phyloP scores from a whole-genome alignment of 495 filamentous ascomycete genomes.

The Penicillium mononematosum region DNA sequence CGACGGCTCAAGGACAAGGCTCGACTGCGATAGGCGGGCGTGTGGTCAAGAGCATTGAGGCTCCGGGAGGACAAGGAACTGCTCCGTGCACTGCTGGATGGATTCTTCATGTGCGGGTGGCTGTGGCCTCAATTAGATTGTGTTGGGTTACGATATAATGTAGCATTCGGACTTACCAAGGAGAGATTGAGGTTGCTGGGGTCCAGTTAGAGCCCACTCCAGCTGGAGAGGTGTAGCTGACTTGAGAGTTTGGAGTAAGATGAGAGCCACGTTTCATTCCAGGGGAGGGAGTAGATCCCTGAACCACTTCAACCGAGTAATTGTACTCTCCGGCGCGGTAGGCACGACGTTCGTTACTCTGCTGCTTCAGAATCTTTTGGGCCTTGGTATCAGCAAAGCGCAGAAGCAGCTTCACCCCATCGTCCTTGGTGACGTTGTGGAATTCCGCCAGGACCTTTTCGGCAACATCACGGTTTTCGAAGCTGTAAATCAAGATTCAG shows the following conservation, averaged over 20 bases:
- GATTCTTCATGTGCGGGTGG: constrained; percentile 38
- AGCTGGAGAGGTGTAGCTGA: constrained; percentile 43
- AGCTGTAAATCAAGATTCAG: constrained; percentile 47
- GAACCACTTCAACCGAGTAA: constrained; percentile 50
- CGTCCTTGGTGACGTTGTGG: constrained; percentile 64
- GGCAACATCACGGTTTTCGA: constrained; percentile 82
- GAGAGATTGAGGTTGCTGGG: constrained; percentile 50
- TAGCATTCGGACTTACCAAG: constrained; percentile 38
- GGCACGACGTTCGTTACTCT: constrained; percentile 86
- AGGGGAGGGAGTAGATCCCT: constrained; percentile 45
- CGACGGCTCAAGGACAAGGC: constrained; percentile 25
- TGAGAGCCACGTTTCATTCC: constrained; percentile 34
- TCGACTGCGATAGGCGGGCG: constrained; percentile 31
- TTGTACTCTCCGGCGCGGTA: constrained; percentile 97
- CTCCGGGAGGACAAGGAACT: constrained; percentile 35
- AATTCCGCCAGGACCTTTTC: constrained; percentile 82
- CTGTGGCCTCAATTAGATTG: constrained; percentile 33
- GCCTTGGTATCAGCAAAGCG: constrained; percentile 95
- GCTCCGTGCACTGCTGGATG: constrained; percentile 28
- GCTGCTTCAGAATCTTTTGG: constrained; percentile 92
- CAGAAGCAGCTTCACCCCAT: constrained; percentile 80
- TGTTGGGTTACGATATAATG: neutral
- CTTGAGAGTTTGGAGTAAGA: constrained; percentile 43
- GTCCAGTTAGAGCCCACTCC: constrained; percentile 45
- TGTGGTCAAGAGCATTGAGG: constrained; percentile 32